Evolutionary conservation across 225 moss, liverwort and hornwort species (phyloP).

Genomic region (Sphagnum tenellum): DNA sequence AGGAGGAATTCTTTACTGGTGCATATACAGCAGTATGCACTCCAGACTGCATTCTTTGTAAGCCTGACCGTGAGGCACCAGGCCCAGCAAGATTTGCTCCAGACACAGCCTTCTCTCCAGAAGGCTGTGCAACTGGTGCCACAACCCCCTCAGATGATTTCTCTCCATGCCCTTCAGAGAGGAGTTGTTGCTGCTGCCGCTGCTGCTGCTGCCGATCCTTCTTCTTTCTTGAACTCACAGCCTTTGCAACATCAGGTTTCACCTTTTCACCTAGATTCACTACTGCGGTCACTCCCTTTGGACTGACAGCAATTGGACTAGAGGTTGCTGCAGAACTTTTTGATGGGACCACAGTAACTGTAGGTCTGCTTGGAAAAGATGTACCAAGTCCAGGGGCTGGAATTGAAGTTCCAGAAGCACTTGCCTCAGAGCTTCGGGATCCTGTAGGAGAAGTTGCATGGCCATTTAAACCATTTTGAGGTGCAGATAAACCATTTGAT

Average conservation of each 20-base stretch:
- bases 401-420: conserved; percentile 13
- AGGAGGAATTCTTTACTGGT: conserved; percentile 28
- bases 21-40: conserved; percentile 36
- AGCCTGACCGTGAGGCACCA: conserved; percentile 16
- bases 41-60: conserved; percentile 44
- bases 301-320: conserved; percentile 51
- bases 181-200: conserved; percentile 53
- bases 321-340: conserved; percentile 35
- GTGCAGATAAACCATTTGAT: conserved; percentile 20
- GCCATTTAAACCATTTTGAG: conserved; percentile 31
- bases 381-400: conserved; percentile 14
- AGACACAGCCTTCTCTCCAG: conserved; percentile 12
- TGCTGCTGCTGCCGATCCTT: conserved; percentile 76
- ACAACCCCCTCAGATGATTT: conserved; percentile 19
- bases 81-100: conserved; percentile 3
- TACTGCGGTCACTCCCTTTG: conserved; percentile 49
- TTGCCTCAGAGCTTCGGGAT: conserved; percentile 7
- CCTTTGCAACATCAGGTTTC: conserved; percentile 50
- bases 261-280: conserved; percentile 46
- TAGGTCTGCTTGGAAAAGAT: conserved; percentile 20
- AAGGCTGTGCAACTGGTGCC: conserved; percentile 9
- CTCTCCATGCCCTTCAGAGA: conserved; percentile 17
- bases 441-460: conserved; percentile 32
- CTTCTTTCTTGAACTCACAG: conserved; percentile 36
- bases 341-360: conserved; percentile 40